Evolutionary conservation across 805 yeast species (phyloP), one percentile per base, ranked within the genome.

Genomic region (Hanseniaspora mollemarum): DNA sequence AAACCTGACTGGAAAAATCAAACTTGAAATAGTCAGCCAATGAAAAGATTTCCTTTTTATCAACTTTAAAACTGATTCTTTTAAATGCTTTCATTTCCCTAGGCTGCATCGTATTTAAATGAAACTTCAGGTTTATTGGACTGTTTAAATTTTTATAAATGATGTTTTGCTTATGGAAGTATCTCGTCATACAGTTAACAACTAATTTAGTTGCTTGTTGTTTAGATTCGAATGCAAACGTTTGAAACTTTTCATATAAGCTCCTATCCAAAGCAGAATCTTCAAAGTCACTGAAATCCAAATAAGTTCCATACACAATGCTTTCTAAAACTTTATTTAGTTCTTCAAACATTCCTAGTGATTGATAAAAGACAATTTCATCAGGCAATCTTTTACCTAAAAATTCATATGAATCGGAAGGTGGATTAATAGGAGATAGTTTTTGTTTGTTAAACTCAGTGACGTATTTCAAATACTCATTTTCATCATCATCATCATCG

Each of bases 311-410:
- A 33, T 48, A 48, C 2, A 36, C 29, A 2, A 48, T 48, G 16
- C 40, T 26, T 40, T 48, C 51, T 12, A 48, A 33, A 26, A 19
- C 24, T 24, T 35, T 13, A 5, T 25, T 16, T 8, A 40, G 35
- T 5, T 33, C 25, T 10, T 48, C 76, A 12, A 83, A 67, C 22
- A 88, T 62, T 1, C 96, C 97, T 53, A 83, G 64, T 1, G 94
- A 81, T 60, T 78, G 78, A 64, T 87, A 92, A 62, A 81, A 87
- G 59, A 77, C 81, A 38, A 83, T 72, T 65, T 88, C 97, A 49
- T 86, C 83, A 1, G 96, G 94, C 46, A 92, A 70, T 60, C 88
- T 76, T 63, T 83, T 86, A 9, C 94, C 87, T 44, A 92, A 73
- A 43, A 87, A 75, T 42, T 81, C 87, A 62, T 85, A 92, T 12